Evolutionary conservation across 2,329 filamentous ascomycete species (phyloP), one percentile per base, ranked within the genome.

Genomic region (Pestalotiopsis sp.): DNA sequence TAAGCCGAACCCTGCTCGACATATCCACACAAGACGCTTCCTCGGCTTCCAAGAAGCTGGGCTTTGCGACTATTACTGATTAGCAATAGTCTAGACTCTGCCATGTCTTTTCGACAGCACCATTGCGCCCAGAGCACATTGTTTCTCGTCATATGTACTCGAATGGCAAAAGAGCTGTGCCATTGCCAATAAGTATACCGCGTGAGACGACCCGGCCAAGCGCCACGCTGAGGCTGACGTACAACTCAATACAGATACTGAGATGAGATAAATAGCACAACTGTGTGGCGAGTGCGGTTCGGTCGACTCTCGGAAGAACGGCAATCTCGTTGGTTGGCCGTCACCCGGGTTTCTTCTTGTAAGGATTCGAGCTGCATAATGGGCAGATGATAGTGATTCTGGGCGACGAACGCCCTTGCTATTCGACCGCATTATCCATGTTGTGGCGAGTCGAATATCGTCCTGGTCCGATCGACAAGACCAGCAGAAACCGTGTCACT

Each of bases 381-480:
- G 17, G 20, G 17, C 17, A 52, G n/a, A n/a, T 20, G 45, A 20
- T 9, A 36, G 31, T 36, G 31, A 36, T 36, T 36, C 31, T 36
- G 31, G 31, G 31, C 31, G 31, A 36, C 31, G 31, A 36, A 36
- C 31, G 6, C 31, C 31, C 31, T 36, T 36, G 31, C 31, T 36
- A 36, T 36, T 36, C 31, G 31, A 36, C 31, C 31, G 31, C 31
- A 2, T n/a, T 27, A 27, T 59, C 27, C 57, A 27, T 27, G 4
- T 6, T 36, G 11, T 20, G n/a, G 9, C n/a, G 67, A 70, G 61
- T 61, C 58, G 14, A 80, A 82, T 14, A 81, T 59, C 4, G 66
- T 45, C 2, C 76, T 73, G 7, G 81, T 72, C 64, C 82, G 79
- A 5, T 75, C 78, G 0, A 77, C 72, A 36, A 84, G 70, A 4